These are phyloP conservation scores for Pyrenula aspistea DNA, from an alignment of 495 filamentous ascomycete genomes.

Conservation along the genomic window DNA sequence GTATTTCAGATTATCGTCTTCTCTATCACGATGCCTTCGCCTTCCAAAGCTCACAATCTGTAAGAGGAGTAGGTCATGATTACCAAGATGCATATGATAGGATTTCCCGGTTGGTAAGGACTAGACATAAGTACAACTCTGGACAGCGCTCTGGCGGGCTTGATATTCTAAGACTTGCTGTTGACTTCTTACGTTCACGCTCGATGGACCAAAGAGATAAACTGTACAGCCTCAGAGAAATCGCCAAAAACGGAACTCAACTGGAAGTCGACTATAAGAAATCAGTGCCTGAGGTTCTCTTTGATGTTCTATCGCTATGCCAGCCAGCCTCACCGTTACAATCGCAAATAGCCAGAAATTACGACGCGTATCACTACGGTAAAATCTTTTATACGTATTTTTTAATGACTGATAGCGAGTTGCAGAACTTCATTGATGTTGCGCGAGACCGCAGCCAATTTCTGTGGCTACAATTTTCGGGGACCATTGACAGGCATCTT, in stretches of 20 bases:
- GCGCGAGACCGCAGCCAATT: neutral
- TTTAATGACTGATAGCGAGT: neutral
- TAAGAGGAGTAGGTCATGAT: too few relatives aligned
- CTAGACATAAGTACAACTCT: neutral
- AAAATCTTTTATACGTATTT: neutral
- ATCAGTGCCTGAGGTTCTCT: neutral
- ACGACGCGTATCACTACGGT: neutral
- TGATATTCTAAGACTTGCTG: neutral
- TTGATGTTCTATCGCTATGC: neutral
- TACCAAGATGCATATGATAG: neutral
- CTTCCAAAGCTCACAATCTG: too few relatives aligned
- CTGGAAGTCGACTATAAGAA: neutral
- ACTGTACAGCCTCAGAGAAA: neutral
- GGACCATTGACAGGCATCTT: too few relatives aligned
- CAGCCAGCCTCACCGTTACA: neutral
- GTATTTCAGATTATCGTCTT: neutral
- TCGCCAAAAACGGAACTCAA: neutral
- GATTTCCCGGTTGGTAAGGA: neutral
- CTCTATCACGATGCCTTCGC: too few relatives aligned
- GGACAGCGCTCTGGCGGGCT: neutral
- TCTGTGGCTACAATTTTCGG: neutral
- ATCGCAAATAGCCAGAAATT: neutral
- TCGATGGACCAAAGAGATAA: neutral
- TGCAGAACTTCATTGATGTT: neutral
- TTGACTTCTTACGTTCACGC: neutral